A percentile compares a stretch with the other conserved stretches of the same genome.
These are phyloP conservation scores for Fusarium secorum DNA, from an alignment of 2,329 filamentous ascomycete genomes.

Conservation along the genomic window DNA sequence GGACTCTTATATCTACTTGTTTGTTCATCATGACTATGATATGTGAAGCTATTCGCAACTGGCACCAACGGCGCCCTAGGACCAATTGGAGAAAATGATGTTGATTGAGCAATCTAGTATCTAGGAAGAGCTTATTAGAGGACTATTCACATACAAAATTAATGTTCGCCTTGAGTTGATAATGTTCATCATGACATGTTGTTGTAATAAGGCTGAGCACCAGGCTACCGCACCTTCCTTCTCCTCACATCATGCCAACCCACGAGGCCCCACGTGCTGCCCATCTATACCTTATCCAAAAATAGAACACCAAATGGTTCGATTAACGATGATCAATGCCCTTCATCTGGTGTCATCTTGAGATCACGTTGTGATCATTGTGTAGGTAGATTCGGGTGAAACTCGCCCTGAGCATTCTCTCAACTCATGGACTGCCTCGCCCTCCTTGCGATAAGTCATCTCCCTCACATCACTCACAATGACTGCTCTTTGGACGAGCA, in stretches of 20 bases:
- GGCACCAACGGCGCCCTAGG: background rate
- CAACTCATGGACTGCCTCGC: background rate
- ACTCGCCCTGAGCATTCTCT: too few relatives aligned
- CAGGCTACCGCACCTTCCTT: background rate
- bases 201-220: background rate
- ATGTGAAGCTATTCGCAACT: background rate
- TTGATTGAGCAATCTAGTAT: background rate
- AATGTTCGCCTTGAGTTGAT: background rate
- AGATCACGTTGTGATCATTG: background rate
- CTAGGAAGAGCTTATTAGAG: too few relatives aligned
- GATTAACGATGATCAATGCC: background rate
- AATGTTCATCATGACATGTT: background rate
- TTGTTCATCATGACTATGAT: background rate
- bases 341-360: background rate
- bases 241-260: background rate
- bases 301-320: background rate
- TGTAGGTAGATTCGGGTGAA: too few relatives aligned
- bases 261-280: background rate
- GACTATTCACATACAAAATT: too few relatives aligned
- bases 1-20: slow-evolving; percentile 21
- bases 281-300: background rate
- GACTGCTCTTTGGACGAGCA: fast-evolving
- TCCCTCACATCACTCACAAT: background rate
- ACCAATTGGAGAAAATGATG: background rate
- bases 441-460: background rate